Evolutionary conservation across 2,329 filamentous ascomycete genomes (phyloP).

Genomic region (Xylariales sp.): DNA sequence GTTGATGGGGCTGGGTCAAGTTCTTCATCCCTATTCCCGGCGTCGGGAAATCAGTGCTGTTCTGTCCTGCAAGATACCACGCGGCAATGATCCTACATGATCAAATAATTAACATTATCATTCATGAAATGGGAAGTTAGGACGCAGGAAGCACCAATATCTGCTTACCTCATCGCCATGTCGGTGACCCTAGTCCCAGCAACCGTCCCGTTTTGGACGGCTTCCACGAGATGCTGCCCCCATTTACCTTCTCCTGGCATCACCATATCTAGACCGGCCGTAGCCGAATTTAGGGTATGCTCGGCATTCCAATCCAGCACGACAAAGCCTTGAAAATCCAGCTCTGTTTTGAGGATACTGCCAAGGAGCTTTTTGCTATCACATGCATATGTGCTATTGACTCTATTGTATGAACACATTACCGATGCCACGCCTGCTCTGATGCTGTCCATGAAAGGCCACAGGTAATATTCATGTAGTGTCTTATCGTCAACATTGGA

Average conservation of each 20-base stretch:
- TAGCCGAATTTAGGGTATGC: constrained; percentile 51
- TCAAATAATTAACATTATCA: no score
- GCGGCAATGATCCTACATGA: constrained; percentile 58
- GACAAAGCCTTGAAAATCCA: constrained; percentile 66
- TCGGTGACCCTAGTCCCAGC: constrained; percentile 68
- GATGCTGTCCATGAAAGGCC: constrained; percentile 61
- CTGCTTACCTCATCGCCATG: constrained; percentile 68
- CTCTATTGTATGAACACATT: constrained; percentile 68
- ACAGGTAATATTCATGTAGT: constrained; percentile 61
- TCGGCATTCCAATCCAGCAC: constrained; percentile 67
- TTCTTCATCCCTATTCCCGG: constrained; percentile 57
- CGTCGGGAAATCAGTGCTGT: constrained; percentile 37
- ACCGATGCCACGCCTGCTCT: constrained; percentile 51
- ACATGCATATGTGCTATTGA: constrained; percentile 71
- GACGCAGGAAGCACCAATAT: no score
- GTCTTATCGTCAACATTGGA: constrained; percentile 63
- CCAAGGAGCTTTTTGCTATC: constrained; percentile 69
- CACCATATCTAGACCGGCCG: constrained; percentile 65
- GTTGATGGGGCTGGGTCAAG: constrained; percentile 41
- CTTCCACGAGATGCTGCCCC: constrained; percentile 66
- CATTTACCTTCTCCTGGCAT: constrained; percentile 56
- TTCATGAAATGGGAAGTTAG: no score
- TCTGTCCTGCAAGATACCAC: constrained; percentile 54
- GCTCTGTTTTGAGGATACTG: constrained; percentile 58
- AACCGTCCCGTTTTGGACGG: constrained; percentile 73